Base-by-base conservation (phyloP, 2,329 filamentous ascomycete species). In the Triangularia setosa region DNA sequence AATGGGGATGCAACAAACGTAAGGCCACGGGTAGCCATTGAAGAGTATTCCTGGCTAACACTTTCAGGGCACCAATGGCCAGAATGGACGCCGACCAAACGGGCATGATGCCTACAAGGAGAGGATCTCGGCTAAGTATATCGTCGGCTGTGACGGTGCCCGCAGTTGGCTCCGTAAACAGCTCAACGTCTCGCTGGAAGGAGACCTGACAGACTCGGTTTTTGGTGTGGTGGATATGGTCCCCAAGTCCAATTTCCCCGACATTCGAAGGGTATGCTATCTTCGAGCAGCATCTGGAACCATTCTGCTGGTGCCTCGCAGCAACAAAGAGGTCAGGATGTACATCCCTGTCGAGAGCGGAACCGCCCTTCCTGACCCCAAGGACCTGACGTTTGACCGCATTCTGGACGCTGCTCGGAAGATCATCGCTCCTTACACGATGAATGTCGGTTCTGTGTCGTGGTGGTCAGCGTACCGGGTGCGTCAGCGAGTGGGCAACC, bases 391-490 rank as follows among this genome's bases (percentile, higher is more conserved):
- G 1, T 78, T 85, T 58, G 83, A 87, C 8, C 87, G 85, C 63
- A 85, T 89, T 11, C 86, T 87, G 76, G 75, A 79, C 56, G 79
- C 81, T 53, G 84, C 84, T 3, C 76, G 73, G 62, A 72, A 75
- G 58, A 80, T 81, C 57, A 73, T 82, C 56, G 72, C 73, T 23
- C 79, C 80, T 0, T 82, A 79, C 67, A 73, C 67, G 7, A 71
- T 83, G 0, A 72, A 76, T 1, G 79, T 77, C 73, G 72, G 72
- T 59, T 72, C 73, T 6, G 71, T 77, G 0, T 69, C 81, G 69
- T 87, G 84, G 83, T 87, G 86, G 78, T 84, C 83, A 27, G 81
- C 81, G 33, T 87, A 86, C 68, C 78, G 80, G 44, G 83, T 86
- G 53, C 81, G 83, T 5, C 84, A 86, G 72, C 81, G 86, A 12